These are phyloP conservation scores for Monilinia aucupariae DNA, from an alignment of 2,329 filamentous ascomycete genomes.

Conservation along the genomic window DNA sequence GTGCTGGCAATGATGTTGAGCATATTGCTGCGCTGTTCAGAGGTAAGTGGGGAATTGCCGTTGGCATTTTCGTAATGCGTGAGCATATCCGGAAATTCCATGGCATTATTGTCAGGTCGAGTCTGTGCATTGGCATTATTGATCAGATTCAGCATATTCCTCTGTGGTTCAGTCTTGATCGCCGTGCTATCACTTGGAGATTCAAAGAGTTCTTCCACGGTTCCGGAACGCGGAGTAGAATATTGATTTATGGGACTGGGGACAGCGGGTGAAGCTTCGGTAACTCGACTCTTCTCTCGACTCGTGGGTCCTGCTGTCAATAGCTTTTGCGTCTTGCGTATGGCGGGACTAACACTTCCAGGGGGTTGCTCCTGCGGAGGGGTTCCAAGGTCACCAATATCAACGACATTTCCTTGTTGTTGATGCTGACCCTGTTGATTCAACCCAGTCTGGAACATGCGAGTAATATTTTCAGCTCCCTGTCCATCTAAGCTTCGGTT, in stretches of 20 bases:
- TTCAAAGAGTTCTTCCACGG: slow-evolving; percentile 58
- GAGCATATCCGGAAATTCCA: slow-evolving; percentile 50
- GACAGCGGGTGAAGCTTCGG: slow-evolving; percentile 27
- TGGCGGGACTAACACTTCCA: slow-evolving; percentile 29
- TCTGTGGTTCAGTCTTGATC: slow-evolving; percentile 53
- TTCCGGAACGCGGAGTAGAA: slow-evolving; percentile 41
- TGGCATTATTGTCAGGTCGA: slow-evolving; percentile 33
- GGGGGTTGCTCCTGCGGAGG: slow-evolving; percentile 24
- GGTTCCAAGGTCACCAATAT: slow-evolving; percentile 51
- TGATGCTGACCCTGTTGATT: slow-evolving; percentile 48
- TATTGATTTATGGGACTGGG: slow-evolving; percentile 31
- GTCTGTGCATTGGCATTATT: slow-evolving; percentile 56
- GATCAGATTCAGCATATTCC: slow-evolving; percentile 61
- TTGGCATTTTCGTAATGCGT: slow-evolving; percentile 39
- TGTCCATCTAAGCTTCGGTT: slow-evolving; percentile 87
- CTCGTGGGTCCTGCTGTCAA: slow-evolving; percentile 33
- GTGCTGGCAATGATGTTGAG: slow-evolving; percentile 52
- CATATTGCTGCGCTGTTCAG: slow-evolving; percentile 55
- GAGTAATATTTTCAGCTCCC: slow-evolving; percentile 70
- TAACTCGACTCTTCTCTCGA: slow-evolving; percentile 1
- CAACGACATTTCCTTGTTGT: slow-evolving; percentile 53
- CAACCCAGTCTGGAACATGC: slow-evolving; percentile 75
- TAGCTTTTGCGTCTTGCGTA: slow-evolving; percentile 31
- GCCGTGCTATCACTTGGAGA: slow-evolving; percentile 43
- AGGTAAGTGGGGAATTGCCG: slow-evolving; percentile 48